These are phyloP conservation scores for Pseudogymnoascus sp. DNA, from an alignment of 2,329 filamentous ascomycete species.

Conservation along the genomic window DNA sequence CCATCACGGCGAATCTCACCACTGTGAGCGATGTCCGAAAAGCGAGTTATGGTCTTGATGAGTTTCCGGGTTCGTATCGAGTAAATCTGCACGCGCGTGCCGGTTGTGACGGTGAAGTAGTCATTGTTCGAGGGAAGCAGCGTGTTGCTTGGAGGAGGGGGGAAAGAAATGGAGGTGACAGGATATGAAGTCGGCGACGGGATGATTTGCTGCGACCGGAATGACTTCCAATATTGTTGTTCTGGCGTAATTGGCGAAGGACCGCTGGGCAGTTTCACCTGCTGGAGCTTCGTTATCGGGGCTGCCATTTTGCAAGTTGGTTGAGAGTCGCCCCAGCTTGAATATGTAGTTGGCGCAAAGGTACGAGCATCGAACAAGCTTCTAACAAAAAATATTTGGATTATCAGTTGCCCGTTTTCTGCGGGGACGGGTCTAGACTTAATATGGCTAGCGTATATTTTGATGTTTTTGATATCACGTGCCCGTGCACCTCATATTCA, in stretches of 20 bases:
- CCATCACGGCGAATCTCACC: constrained; percentile 86
- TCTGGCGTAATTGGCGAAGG: constrained; percentile 81
- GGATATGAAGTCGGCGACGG: constrained; percentile 85
- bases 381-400: constrained; percentile 9
- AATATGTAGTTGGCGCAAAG: constrained; percentile 7
- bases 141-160: constrained; percentile 36
- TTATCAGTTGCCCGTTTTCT: constrained; percentile 6
- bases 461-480: neutral
- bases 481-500: neutral
- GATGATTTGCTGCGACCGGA: constrained; percentile 83
- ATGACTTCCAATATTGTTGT: constrained; percentile 92
- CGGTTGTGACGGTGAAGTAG: constrained; percentile 88
- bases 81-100: constrained; percentile 87
- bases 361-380: constrained; percentile 2
- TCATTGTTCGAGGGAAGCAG: constrained; percentile 45
- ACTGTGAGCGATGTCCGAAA: constrained; percentile 82
- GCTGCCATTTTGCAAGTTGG: constrained; percentile 22
- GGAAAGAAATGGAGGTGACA: constrained; percentile 82
- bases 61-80: constrained; percentile 86
- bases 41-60: constrained; percentile 87
- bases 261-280: constrained; percentile 73
- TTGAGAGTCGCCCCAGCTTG: neutral
- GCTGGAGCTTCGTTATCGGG: constrained; percentile 31
- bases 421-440: neutral
- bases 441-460: neutral